Base-by-base conservation (phyloP, 352 stramenopile species). In the Phytophthora citrophthora region DNA sequence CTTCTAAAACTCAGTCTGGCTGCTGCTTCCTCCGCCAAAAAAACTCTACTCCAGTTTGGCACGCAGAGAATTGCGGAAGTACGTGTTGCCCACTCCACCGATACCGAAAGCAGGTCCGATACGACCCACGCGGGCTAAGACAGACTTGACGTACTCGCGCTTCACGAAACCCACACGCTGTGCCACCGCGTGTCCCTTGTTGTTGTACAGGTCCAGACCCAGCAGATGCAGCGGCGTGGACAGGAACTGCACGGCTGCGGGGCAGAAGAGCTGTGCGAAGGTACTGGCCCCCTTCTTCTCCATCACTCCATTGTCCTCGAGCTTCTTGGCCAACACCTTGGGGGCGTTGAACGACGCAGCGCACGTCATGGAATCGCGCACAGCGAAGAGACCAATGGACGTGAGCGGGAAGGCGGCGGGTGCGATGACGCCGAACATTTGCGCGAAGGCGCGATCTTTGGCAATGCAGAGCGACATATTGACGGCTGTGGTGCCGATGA, bases 391-490 rank as follows among this genome's bases (percentile, higher is more conserved):
- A 2, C 78, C 86, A 26, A 96, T 83, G 10, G 89, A 93, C 18
- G 75, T 62, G 16, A 96, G 66, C 9, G 89, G 88, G 47, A 97
- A 94, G 32, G 89, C 71, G 0, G 72, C 68, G 11, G 90, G 88
- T 8, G 75, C 79, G 46, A 91, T 90, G 43, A 93, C 86, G 20
- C 91, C 91, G 61, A 97, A 97, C 91, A 97, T 97, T 32, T 82
- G 81, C 36, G 91, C 89, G 60, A 97, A 97, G n/a, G 87, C 88
- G 56, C 85, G 89, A 57, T 97, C 91, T 64, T 97, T 97, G 61
- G 88, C 85, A 50, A 97, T 95, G 57, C 88, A 95, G 43, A 95
- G 76, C 54, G 84, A 88, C 85, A 97, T 96, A 73, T 97, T 97
- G 56, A 96, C 91, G 5, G 86, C 76, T 4, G 90, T 96, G 18